Evolutionary conservation across 352 stramenopile species (phyloP).

Genomic region (Phytophthora cactorum): DNA sequence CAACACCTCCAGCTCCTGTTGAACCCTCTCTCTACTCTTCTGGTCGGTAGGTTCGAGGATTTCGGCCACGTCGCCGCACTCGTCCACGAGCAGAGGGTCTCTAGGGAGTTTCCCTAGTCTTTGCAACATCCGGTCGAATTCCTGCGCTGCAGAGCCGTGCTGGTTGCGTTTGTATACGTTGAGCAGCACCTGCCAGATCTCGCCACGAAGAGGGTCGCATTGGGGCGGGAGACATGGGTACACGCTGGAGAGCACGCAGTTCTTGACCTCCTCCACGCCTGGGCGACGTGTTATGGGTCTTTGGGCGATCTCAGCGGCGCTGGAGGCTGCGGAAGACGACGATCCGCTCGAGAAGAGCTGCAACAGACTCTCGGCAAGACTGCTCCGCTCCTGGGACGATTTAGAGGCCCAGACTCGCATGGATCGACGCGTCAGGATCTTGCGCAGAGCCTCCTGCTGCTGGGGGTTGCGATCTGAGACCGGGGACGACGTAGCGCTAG

Average conservation of each 20-base stretch:
- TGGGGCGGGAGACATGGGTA: conserved; percentile 60
- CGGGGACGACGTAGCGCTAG: neutral
- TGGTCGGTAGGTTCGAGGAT: conserved; percentile 38
- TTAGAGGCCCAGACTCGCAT: conserved; percentile 69
- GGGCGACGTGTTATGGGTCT: conserved; percentile 72
- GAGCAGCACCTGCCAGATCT: conserved; percentile 86
- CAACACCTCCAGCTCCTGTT: conserved; percentile 75
- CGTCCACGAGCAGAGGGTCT: conserved; percentile 63
- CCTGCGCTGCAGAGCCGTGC: conserved; percentile 66
- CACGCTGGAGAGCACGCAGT: conserved; percentile 57
- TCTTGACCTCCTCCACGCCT: conserved; percentile 74
- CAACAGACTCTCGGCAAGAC: conserved; percentile 57
- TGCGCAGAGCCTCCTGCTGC: conserved; percentile 42
- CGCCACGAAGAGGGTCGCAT: conserved; percentile 56
- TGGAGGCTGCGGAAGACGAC: conserved; percentile 19
- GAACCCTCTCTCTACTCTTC: conserved; percentile 39
- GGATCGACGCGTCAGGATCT: conserved; percentile 53
- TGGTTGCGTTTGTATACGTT: conserved; percentile 85
- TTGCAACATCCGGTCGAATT: conserved; percentile 78
- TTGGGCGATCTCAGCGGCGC: conserved; percentile 23
- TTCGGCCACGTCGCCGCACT: conserved; percentile 55
- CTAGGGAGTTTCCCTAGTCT: conserved; percentile 68
- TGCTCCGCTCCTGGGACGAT: conserved; percentile 56
- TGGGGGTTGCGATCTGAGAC: neutral
- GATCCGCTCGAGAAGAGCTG: conserved; percentile 67